Conservation (phyloP, 345 rosid species). For the Populus deltoides region DNA sequence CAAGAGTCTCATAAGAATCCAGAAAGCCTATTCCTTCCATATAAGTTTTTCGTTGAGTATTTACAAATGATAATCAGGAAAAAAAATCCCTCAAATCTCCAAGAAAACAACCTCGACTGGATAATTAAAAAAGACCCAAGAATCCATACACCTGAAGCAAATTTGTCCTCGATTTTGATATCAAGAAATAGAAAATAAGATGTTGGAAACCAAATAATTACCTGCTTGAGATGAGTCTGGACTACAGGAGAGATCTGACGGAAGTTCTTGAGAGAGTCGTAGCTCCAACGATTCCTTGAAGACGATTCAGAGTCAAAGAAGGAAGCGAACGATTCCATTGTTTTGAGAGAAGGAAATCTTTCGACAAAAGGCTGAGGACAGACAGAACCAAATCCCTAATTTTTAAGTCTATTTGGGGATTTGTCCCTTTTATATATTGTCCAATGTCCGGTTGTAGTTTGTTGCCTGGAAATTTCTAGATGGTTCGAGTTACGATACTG, state of each 20-base stretch:
- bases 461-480: slow-evolving; percentile 11
- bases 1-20: neutral
- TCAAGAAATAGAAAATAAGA: neutral
- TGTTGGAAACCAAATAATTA: slow-evolving; percentile 12
- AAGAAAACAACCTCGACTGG: neutral
- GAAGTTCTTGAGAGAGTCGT: slow-evolving; percentile 73
- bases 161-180: neutral
- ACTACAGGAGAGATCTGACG: slow-evolving; percentile 74
- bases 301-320: slow-evolving; percentile 60
- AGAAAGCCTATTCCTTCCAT: too few species aligned
- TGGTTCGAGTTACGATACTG: neutral
- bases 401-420: neutral
- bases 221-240: slow-evolving; percentile 88
- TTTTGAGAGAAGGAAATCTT: neutral
- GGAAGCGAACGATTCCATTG: slow-evolving; percentile 80
- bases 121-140: neutral
- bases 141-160: neutral
- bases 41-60: too few species aligned
- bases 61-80: neutral
- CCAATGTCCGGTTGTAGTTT: neutral
- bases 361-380: neutral
- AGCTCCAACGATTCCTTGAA: slow-evolving; percentile 53
- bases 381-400: neutral
- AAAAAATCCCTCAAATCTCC: neutral
- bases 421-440: neutral